Evolutionary conservation across 164 flowering plant genomes (phyloP).

Genomic region (Chimonanthus salicifolius): DNA sequence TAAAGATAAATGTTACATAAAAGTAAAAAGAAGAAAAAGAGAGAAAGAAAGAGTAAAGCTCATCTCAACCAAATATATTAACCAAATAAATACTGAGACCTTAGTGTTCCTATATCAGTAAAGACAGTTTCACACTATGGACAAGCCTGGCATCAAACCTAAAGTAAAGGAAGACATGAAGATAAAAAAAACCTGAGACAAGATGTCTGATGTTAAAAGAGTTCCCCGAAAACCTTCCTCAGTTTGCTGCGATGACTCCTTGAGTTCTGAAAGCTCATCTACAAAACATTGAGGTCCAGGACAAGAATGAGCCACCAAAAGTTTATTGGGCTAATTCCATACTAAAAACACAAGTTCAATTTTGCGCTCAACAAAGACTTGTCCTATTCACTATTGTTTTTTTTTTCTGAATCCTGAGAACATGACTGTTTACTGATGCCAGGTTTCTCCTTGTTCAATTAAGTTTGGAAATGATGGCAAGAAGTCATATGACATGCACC

Average conservation of each 20-base stretch:
- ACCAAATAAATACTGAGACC: not conserved
- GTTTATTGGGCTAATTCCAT: not conserved
- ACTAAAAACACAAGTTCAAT: no score
- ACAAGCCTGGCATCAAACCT: not conserved
- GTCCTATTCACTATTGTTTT: no score
- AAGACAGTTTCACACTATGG: not conserved
- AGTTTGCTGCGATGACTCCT: slow-evolving; percentile 39
- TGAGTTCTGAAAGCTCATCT: slow-evolving; percentile 77
- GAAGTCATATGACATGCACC: no score
- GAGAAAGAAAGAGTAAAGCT: no score
- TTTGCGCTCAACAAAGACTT: no score
- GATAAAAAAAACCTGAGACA: slow-evolving; percentile 39
- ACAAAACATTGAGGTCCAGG: slow-evolving; percentile 1
- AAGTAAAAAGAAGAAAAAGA: no score
- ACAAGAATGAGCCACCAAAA: not conserved
- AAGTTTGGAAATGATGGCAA: no score
- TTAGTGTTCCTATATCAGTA: not conserved
- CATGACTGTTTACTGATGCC: no score
- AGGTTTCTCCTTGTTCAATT: no score
- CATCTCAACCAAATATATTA: no score
- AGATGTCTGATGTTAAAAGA: slow-evolving; percentile 55
- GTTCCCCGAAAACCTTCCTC: slow-evolving; percentile 95
- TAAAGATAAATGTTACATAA: no score
- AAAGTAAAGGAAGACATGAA: not conserved
- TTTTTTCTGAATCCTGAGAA: no score